Conservation (phyloP, 495 filamentous ascomycete species). For the Daldinia bambusicola region DNA sequence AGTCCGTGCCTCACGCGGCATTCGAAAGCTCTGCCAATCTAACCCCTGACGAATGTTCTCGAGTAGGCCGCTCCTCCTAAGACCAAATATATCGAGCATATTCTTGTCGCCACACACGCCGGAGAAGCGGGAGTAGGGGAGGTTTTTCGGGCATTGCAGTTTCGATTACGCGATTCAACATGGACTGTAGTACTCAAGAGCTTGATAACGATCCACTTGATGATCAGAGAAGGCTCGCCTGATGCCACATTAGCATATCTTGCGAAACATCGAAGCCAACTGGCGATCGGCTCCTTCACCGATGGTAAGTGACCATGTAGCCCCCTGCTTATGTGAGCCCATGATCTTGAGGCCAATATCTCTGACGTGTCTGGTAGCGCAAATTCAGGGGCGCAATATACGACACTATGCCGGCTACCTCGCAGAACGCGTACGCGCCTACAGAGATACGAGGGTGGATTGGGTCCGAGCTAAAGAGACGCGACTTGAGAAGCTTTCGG, state of each 20-base stretch:
- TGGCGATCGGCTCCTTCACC: constrained; percentile 89
- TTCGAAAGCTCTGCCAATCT: neutral
- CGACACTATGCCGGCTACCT: constrained; percentile 91
- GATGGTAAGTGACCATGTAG: constrained; percentile 73
- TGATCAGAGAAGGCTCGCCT: constrained; percentile 94
- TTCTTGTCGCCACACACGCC: constrained; percentile 92
- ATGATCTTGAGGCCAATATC: constrained; percentile 33
- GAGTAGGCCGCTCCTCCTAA: constrained; percentile 91
- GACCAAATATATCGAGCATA: constrained; percentile 99
- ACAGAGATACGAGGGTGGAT: constrained; percentile 83
- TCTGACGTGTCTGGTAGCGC: constrained; percentile 65
- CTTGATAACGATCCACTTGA: constrained; percentile 93
- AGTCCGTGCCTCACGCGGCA: constrained; percentile 37
- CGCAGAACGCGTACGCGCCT: constrained; percentile 81
- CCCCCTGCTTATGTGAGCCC: neutral
- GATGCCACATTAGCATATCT: constrained; percentile 90
- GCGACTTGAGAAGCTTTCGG: constrained; percentile 82
- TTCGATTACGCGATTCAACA: constrained; percentile 90
- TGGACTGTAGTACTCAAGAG: constrained; percentile 98
- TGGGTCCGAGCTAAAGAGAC: constrained; percentile 87
- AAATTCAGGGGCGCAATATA: constrained; percentile 95
- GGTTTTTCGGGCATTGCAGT: constrained; percentile 90
- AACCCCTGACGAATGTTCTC: constrained; percentile 29
- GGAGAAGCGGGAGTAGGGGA: constrained; percentile 96
- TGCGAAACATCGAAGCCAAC: constrained; percentile 80